Percentiles rank a stretch among this genome's conserved stretches.
Conservation (phyloP, 1,139 yeast genomes). For the Zhuliangozyma parablackwelliae region DNA sequence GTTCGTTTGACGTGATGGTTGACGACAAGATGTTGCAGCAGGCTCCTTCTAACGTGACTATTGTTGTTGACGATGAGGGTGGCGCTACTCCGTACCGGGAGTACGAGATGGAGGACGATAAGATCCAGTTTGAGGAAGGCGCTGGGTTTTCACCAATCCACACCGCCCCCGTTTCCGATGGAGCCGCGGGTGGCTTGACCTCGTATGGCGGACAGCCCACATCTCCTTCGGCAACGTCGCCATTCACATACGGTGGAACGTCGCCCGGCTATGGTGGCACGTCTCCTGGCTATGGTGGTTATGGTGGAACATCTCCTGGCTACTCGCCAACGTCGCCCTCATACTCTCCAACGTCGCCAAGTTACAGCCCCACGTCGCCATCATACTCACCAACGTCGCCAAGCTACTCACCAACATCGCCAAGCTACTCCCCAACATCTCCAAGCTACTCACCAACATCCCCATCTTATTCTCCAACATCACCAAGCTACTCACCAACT, state of each 20-base stretch:
- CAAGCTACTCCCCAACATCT: constrained; percentile 64
- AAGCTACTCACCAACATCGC: constrained; percentile 71
- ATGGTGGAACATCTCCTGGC: constrained; percentile 54
- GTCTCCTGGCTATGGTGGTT: constrained; percentile 55
- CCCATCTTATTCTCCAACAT: constrained; percentile 73
- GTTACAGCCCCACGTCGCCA: constrained; percentile 56
- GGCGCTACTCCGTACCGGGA: constrained; percentile 93
- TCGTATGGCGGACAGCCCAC: constrained; percentile 77
- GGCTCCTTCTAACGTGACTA: constrained; percentile 53
- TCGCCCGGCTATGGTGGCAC: constrained; percentile 55
- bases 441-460: constrained; percentile 71
- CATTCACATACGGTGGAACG: constrained; percentile 56
- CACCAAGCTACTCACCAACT: constrained; percentile 54
- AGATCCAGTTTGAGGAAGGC: constrained; percentile 72
- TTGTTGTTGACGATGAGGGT: constrained; percentile 57
- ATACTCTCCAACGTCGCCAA: constrained; percentile 45
- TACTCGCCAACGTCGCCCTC: constrained; percentile 58
- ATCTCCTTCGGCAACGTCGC: constrained; percentile 52
- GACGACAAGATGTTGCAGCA: constrained; percentile 82
- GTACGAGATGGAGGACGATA: constrained; percentile 73
- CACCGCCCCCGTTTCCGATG: constrained; percentile 78
- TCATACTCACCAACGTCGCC: constrained; percentile 73
- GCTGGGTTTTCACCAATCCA: constrained; percentile 94
- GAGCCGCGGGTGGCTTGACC: constrained; percentile 85
- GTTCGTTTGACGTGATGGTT: constrained; percentile 93